These are phyloP conservation scores for Helotiales sp. DNA, from an alignment of 2,329 filamentous ascomycete genomes.

Conservation along the genomic window DNA sequence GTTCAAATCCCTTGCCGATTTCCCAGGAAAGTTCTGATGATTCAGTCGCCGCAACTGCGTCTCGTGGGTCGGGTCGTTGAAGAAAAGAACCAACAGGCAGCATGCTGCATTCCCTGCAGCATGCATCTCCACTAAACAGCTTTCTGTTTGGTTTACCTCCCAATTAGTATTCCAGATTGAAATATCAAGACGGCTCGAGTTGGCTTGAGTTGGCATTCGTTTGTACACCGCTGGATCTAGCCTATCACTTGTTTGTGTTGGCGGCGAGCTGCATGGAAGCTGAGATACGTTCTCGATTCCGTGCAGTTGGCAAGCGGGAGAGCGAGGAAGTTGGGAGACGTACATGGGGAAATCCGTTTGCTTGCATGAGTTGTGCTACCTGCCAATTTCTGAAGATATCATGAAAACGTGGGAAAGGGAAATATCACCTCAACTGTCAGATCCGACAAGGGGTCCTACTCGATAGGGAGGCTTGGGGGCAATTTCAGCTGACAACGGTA, in stretches of 20 bases:
- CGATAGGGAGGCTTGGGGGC: too few species aligned
- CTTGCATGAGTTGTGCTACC: conserved; percentile 6
- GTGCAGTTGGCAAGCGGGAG: background rate
- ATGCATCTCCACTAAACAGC: background rate
- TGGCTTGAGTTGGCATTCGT: background rate
- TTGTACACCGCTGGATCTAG: background rate
- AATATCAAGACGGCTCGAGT: background rate
- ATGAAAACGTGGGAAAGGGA: background rate
- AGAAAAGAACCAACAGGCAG: too few species aligned
- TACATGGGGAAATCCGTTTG: background rate
- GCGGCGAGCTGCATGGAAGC: conserved; percentile 13
- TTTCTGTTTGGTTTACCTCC: background rate
- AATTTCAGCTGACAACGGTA: too few species aligned
- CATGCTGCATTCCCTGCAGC: background rate
- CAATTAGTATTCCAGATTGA: background rate
- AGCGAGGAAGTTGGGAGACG: background rate
- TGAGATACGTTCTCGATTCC: background rate
- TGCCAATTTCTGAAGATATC: background rate
- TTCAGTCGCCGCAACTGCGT: too few species aligned
- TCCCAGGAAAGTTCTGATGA: too few species aligned
- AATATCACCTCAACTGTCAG: background rate
- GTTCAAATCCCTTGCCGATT: background rate
- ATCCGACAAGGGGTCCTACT: too few species aligned
- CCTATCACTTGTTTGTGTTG: background rate
- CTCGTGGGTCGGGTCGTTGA: too few species aligned